Evolutionary conservation across 106 monocot genomes (phyloP).

Genomic region (Dioscorea alata): DNA sequence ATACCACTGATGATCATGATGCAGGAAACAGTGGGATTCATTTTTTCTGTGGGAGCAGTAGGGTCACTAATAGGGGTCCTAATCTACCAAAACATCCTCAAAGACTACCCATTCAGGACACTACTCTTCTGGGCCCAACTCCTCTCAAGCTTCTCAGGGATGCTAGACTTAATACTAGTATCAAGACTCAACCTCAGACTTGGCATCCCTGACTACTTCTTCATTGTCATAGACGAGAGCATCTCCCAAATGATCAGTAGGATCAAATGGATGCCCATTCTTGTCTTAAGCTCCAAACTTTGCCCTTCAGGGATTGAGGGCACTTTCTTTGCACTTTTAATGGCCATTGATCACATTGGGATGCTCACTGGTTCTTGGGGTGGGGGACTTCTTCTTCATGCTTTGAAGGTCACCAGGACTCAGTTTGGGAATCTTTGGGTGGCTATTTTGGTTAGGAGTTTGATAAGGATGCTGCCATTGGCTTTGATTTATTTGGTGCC

Average conservation of each 20-base stretch:
- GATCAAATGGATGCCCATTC: conserved; percentile 81
- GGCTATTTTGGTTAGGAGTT: conserved; percentile 61
- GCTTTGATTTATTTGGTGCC: conserved; percentile 62
- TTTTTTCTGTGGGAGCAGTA: conserved; percentile 45
- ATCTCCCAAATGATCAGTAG: conserved; percentile 57
- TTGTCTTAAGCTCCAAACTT: conserved; percentile 82
- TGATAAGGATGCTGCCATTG: conserved; percentile 54
- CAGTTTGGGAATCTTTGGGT: conserved; percentile 64
- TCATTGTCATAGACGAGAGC: conserved; percentile 71
- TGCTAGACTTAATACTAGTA: conserved; percentile 70
- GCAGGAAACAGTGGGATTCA: conserved; percentile 54
- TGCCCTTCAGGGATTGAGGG: conserved; percentile 87
- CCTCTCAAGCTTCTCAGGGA: conserved; percentile 55
- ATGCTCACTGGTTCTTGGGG: conserved; percentile 62
- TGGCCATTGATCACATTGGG: conserved; percentile 80
- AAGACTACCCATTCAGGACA: conserved; percentile 56
- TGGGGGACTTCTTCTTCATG: conserved; percentile 72
- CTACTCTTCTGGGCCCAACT: conserved; percentile 65
- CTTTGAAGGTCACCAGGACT: conserved; percentile 52
- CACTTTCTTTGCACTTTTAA: conserved; percentile 82
- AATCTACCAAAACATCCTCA: conserved; percentile 71
- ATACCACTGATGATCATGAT: too few relatives aligned
- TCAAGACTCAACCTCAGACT: conserved; percentile 56
- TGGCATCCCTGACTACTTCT: conserved; percentile 64
- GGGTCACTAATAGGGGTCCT: conserved; percentile 77